phyloP scores from a whole-genome alignment of 2,329 filamentous ascomycete genomes.

The Alternaria tenuissima region DNA sequence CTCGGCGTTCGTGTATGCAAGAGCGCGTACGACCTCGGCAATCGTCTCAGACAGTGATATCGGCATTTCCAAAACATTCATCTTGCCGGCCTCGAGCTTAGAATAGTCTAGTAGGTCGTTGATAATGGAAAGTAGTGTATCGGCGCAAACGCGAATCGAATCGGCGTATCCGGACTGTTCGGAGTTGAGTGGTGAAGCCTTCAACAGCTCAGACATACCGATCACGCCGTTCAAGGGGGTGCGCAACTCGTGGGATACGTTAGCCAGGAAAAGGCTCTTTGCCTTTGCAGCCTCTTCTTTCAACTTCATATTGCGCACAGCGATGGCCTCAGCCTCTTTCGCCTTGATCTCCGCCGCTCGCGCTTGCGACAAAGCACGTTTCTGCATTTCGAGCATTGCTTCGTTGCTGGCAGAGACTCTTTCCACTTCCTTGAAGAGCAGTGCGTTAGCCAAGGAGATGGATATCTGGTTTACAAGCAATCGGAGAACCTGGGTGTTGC shows the following conservation, averaged over 20 bases:
- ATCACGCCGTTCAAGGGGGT: constrained; percentile 64
- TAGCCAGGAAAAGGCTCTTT: constrained; percentile 76
- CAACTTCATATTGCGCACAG: constrained; percentile 79
- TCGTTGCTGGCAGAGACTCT: constrained; percentile 80
- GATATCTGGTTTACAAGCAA: constrained; percentile 79
- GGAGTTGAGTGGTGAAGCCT: constrained; percentile 62
- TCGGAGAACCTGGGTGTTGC: constrained; percentile 63
- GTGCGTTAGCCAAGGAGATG: constrained; percentile 70
- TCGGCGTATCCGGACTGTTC: constrained; percentile 71
- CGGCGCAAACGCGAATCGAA: constrained; percentile 70
- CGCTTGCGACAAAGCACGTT: constrained; percentile 75
- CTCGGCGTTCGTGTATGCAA: constrained; percentile 70
- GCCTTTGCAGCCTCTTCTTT: constrained; percentile 85
- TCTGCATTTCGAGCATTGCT: constrained; percentile 80
- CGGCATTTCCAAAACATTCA: constrained; percentile 67
- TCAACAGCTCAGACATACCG: constrained; percentile 68
- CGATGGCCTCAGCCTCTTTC: constrained; percentile 77
- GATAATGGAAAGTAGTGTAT: constrained; percentile 61
- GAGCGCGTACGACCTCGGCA: constrained; percentile 68
- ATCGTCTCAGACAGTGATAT: constrained; percentile 66
- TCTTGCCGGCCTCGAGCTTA: constrained; percentile 63
- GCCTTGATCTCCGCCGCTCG: constrained; percentile 78
- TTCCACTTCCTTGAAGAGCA: constrained; percentile 73
- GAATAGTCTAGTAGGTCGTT: constrained; percentile 63
- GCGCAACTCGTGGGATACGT: constrained; percentile 66